A percentile compares a stretch with the other conserved stretches of the same genome.
Evolutionary conservation across 768 basidiomycete genomes (phyloP).

Genomic region (Serendipita sp.): DNA sequence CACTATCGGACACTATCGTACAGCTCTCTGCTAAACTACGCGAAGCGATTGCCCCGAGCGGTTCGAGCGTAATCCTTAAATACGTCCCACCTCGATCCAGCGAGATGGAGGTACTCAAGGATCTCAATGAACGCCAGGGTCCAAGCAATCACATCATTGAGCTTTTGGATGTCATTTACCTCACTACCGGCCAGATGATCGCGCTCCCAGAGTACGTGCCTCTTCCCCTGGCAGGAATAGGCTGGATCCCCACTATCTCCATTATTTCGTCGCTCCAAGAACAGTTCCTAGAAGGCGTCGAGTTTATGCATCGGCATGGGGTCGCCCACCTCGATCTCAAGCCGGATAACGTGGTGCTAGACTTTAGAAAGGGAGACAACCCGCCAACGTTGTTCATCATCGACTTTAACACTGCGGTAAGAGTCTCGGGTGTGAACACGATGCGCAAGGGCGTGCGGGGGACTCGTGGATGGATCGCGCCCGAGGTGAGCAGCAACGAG

Average conservation of each 20-base stretch:
- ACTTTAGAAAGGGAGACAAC: background rate
- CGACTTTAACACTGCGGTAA: background rate
- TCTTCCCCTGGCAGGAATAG: no score
- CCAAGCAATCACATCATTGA: no score
- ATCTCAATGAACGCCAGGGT: no score
- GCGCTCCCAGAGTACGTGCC: background rate
- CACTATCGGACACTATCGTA: no score
- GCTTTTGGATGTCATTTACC: no score
- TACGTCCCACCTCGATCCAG: no score
- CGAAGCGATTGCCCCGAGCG: no score
- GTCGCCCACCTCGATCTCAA: slow-evolving; percentile 15
- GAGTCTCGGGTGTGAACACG: background rate
- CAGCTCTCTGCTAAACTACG: no score
- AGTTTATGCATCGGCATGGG: slow-evolving; percentile 14
- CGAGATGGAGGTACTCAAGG: no score
- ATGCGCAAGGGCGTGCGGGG: background rate
- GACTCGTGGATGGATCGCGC: background rate
- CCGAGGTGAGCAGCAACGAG: background rate
- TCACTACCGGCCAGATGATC: no score
- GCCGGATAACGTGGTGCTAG: slow-evolving; percentile 9
- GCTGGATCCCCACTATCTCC: no score
- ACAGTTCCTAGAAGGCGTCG: slow-evolving; percentile 11
- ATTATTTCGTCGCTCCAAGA: background rate
- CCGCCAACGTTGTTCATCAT: background rate
- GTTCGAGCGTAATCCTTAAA: no score